A percentile compares a stretch with the other conserved stretches of the same genome.
These are phyloP conservation scores for Macadamia integrifolia DNA, from an alignment of 164 flowering plant species.

Conservation along the genomic window DNA sequence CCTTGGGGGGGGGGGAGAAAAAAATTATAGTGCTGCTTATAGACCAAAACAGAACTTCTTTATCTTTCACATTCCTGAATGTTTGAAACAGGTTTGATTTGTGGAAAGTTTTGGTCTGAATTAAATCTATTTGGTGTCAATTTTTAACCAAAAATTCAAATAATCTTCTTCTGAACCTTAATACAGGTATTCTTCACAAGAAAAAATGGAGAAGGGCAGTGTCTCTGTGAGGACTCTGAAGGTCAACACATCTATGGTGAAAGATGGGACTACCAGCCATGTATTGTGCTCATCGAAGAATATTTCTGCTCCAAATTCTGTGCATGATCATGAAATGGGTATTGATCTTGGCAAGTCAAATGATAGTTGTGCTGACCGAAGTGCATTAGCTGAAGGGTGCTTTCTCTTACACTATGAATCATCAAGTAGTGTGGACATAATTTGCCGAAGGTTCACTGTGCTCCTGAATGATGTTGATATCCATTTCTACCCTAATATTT, in stretches of 20 bases:
- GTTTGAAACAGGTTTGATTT: too few species aligned
- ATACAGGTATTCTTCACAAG: conserved; percentile 44
- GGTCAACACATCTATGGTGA: conserved; percentile 19
- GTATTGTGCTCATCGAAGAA: conserved; percentile 41
- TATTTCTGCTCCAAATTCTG: conserved; percentile 13
- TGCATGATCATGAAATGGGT: conserved; percentile 19
- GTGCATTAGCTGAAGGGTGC: conserved; percentile 28
- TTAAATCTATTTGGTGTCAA: too few species aligned
- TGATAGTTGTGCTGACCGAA: conserved; percentile 17
- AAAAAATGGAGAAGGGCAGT: conserved; percentile 25
- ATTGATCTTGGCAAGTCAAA: conserved; percentile 7
- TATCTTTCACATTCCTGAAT: too few species aligned
- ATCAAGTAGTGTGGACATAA: conserved; percentile 11
- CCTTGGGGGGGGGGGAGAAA: too few species aligned
- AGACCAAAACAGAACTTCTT: too few species aligned
- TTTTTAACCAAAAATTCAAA: too few species aligned
- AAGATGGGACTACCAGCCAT: conserved; percentile 18
- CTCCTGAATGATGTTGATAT: conserved; percentile 54
- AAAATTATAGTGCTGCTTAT: too few species aligned
- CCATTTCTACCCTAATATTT: conserved; percentile 60
- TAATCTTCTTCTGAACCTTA: background rate
- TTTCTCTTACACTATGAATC: conserved; percentile 49
- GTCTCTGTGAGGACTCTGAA: conserved; percentile 33
- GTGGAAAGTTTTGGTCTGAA: too few species aligned
- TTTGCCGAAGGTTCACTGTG: conserved; percentile 24